These are phyloP conservation scores for Phyllosticta ampelicida DNA, from an alignment of 2,329 filamentous ascomycete genomes.

Conservation along the genomic window DNA sequence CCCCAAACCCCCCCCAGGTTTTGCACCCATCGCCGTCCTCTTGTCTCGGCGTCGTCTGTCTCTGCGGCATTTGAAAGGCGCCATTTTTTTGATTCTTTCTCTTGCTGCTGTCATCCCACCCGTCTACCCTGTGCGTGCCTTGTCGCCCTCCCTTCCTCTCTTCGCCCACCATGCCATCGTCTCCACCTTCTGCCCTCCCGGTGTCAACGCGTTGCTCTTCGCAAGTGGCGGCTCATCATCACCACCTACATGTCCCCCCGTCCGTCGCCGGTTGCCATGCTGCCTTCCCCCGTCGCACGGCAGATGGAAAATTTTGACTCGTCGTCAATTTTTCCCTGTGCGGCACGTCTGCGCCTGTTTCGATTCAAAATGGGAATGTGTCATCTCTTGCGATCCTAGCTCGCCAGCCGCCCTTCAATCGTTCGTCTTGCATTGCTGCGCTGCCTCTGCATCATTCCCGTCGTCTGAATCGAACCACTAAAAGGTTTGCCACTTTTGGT, in stretches of 20 bases:
- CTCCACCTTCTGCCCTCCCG: background rate
- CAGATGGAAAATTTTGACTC: background rate
- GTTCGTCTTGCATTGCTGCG: background rate
- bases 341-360: background rate
- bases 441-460: background rate
- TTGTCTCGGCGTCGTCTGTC: too few relatives aligned
- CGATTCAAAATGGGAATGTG: background rate
- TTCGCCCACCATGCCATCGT: background rate
- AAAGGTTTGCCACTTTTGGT: background rate
- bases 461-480: background rate
- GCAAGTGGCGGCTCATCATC: background rate
- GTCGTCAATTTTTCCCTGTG: background rate
- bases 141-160: background rate
- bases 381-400: background rate
- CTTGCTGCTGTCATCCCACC: background rate
- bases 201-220: background rate
- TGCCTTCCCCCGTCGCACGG: background rate
- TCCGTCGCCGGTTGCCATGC: background rate
- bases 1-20: too few relatives aligned
- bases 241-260: background rate
- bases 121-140: background rate
- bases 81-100: too few relatives aligned
- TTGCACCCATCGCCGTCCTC: background rate
- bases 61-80: too few relatives aligned
- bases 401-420: background rate